Percentiles rank a stretch among this genome's conserved stretches.
phyloP scores from a whole-genome alignment of 208 protist genomes.

The Leishmania amazonensis region DNA sequence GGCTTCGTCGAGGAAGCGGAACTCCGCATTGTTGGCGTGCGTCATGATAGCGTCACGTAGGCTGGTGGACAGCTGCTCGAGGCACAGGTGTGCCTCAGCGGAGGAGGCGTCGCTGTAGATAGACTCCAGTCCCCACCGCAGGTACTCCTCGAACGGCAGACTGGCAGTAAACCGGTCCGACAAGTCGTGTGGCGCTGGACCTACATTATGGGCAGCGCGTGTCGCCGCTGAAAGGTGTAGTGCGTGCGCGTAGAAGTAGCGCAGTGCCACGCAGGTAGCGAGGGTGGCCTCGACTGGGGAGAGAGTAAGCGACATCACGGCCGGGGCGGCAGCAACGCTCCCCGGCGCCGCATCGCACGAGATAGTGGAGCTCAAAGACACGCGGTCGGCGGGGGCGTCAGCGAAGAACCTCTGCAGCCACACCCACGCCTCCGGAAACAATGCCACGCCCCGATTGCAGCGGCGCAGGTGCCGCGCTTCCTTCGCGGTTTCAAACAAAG shows the following conservation, averaged over 20 bases:
- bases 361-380: constrained; percentile 44
- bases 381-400: constrained; percentile 29
- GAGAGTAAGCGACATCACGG: constrained; percentile 51
- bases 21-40: constrained; percentile 54
- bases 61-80: constrained; percentile 76
- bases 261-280: constrained; percentile 54
- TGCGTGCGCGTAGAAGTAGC: constrained; percentile 64
- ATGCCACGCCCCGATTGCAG: constrained; percentile 48
- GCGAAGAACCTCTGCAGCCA: constrained; percentile 68
- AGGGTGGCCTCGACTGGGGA: constrained; percentile 77
- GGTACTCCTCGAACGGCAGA: constrained; percentile 48
- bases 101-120: constrained; percentile 36
- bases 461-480: constrained; percentile 39
- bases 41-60: constrained; percentile 69
- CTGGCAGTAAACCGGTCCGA: constrained; percentile 57
- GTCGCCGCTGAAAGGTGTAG: constrained; percentile 24
- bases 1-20: constrained; percentile 56
- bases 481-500: neutral
- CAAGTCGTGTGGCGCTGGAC: constrained; percentile 18
- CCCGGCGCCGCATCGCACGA: constrained; percentile 18
- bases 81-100: constrained; percentile 49
- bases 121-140: constrained; percentile 61
- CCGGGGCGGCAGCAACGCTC: neutral
- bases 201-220: constrained; percentile 17
- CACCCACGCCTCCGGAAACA: constrained; percentile 63